Percentiles rank a stretch among this genome's conserved stretches.
These are phyloP conservation scores for Fusarium virguliforme DNA, from an alignment of 2,329 filamentous ascomycete species.

Conservation along the genomic window DNA sequence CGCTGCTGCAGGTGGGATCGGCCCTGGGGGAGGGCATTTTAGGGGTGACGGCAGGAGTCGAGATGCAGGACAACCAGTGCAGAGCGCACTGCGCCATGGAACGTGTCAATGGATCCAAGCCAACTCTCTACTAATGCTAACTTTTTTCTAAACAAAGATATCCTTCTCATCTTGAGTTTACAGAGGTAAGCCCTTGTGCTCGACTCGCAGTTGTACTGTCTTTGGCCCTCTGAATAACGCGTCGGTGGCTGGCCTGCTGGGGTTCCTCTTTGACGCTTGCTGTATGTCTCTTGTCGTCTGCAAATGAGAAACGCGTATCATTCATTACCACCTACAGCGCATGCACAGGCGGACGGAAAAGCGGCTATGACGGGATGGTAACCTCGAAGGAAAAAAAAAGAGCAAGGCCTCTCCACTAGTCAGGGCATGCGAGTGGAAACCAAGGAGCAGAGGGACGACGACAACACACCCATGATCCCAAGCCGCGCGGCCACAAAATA, in stretches of 20 bases:
- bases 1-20: slow-evolving; percentile 38
- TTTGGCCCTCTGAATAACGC: slow-evolving; percentile 18
- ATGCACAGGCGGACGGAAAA: slow-evolving; percentile 24
- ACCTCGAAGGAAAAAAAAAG: slow-evolving; percentile 41
- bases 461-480: slow-evolving; percentile 26
- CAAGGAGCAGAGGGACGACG: not conserved
- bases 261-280: slow-evolving; percentile 23
- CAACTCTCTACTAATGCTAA: slow-evolving; percentile 2
- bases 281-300: slow-evolving; percentile 1
- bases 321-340: slow-evolving; percentile 25
- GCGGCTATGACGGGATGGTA: slow-evolving; percentile 44
- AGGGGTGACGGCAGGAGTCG: slow-evolving; percentile 8
- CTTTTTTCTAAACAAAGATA: slow-evolving; percentile 7
- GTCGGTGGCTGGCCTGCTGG: slow-evolving; percentile 34
- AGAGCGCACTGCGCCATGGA: not conserved
- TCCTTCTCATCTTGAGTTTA: not conserved
- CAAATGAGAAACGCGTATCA: slow-evolving; percentile 32
- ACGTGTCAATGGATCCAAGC: slow-evolving; percentile 4
- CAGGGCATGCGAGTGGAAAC: slow-evolving; percentile 39
- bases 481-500: slow-evolving; percentile 47
- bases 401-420: slow-evolving; percentile 38
- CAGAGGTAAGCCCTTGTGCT: not conserved
- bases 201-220: not conserved
- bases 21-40: slow-evolving; percentile 18
- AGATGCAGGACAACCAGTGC: slow-evolving; percentile 7